Base-by-base conservation (phyloP, 2,329 filamentous ascomycete species). In the Penicillium frequentans region DNA sequence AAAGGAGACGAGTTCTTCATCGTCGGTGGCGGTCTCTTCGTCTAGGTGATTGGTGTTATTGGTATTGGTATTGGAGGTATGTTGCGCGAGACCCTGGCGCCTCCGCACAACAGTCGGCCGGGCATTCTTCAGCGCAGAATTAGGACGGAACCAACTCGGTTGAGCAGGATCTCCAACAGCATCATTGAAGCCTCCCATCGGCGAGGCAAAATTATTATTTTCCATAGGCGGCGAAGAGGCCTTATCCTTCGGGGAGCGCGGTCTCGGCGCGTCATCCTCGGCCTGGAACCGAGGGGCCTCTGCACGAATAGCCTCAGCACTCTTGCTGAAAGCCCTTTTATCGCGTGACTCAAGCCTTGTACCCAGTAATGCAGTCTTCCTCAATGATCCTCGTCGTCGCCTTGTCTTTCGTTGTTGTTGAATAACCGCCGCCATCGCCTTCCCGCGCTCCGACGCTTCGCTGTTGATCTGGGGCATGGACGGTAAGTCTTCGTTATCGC, bases 351-450 rank as follows among this genome's bases (percentile, higher is more conserved):
- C 70, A 35, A 75, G 60, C 21, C 73, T 62, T 57, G 70, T 89
- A 16, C 91, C 90, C 19, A 96, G 81, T 49, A 96, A 80, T 26
- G 91, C 92, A 11, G 90, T 91, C 75, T 96, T 96, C 58, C 93
- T 85, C 71, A 97, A 79, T 11, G 93, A 96, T 4, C 91, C 92
- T 70, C 90, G 90, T 58, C 93, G 85, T 66, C 87, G 87, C 54
- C 91, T 81, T 47, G 85, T 85, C 71, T 81, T 79, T 54, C 71
- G 82, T 57, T 82, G 71, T 60, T 79, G 71, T 60, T 79, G 81
- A 50, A 82, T 70, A 26, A 77, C 79, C 37, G 72, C 76, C 27
- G 75, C 75, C 75, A 83, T 74, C 65, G 82, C 78, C 74, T 82
- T 71, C 73, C 80, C 69, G 75, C 80, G 68, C 24, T 56, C 47